These are phyloP conservation scores for Ceratobasidium sp. DNA, from an alignment of 1,284 basidiomycete genomes.

Conservation along the genomic window DNA sequence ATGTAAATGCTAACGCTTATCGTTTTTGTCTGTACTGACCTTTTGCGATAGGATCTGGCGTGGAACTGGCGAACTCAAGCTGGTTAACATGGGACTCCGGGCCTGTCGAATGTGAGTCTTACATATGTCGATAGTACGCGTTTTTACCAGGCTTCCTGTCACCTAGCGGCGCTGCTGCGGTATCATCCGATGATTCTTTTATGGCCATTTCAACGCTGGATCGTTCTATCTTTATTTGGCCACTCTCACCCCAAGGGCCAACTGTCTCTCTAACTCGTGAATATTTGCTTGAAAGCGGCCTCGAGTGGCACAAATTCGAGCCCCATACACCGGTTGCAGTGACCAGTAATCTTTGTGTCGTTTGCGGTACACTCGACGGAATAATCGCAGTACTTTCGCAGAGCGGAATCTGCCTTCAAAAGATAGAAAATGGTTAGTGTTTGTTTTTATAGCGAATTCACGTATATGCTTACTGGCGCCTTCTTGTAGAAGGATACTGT, in stretches of 20 bases:
- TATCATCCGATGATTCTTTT: not conserved
- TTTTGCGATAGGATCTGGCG: not conserved
- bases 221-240: not conserved
- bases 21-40: not conserved
- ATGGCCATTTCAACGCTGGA: not conserved
- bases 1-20: not conserved
- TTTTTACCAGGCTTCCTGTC: not conserved
- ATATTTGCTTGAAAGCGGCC: not conserved
- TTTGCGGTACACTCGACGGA: not conserved
- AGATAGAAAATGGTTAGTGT: not conserved
- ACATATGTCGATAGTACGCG: not conserved
- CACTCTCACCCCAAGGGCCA: not conserved
- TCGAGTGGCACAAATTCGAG: not conserved
- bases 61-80: not conserved
- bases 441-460: not conserved
- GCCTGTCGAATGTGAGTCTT: not conserved
- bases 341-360: not conserved
- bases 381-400: not conserved
- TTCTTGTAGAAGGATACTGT: not conserved
- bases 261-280: not conserved
- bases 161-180: not conserved
- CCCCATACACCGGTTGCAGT: not conserved
- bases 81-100: not conserved
- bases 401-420: not conserved
- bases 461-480: not conserved